Base-by-base conservation (phyloP, 2,329 filamentous ascomycete genomes). In the Aschersonia sp. region DNA sequence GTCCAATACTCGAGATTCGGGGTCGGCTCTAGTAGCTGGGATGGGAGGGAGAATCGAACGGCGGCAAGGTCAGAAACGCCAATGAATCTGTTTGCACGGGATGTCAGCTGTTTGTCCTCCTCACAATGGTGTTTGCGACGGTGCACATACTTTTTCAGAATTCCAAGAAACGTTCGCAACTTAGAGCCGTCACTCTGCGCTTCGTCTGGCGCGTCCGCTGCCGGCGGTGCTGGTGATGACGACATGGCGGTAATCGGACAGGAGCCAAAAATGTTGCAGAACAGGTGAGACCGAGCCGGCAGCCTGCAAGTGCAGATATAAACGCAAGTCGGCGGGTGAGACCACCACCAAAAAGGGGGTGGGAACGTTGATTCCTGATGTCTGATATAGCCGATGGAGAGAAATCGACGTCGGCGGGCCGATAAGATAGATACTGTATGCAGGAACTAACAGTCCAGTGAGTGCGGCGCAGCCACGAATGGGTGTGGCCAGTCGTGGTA, bases 1-100 rank as follows among this genome's bases (percentile, higher is more conserved):
- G 94, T 94, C 92, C 92, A 98, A 70, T 97, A 98, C 71, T 98
- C 92, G 62, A 98, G 73, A 65, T 98, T 98, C 47, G 92, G 92
- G 4, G 87, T 94, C 38, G 92, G 92, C 65, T 98, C 92, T 59
- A 98, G 78, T 43, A 98, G 80, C 67, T 97, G 91, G 46, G 92
- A 89, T 29, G 92, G 92, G 46, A 98, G 77, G 12, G 91, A 97
- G 70, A 98, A 98, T 56, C 92, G 85, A 52, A 97, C 91, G 49
- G 89, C 80, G 50, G 92, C 92, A 59, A 98, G 92, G 67, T 98
- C 92, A 55, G 89, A 75, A 49, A 98, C 92, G 56, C 92, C 92
- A 59, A 97, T 89, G 67, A 97, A 97, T 64, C 91, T 94, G 40
- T 42, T 38, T 38, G 7, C 32, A 38, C 20, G 20, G 20, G 20